Percentiles rank a stretch among this genome's conserved stretches.
Evolutionary conservation across 163 green algal genomes (phyloP).

Genomic region (Scenedesmus sp.): DNA sequence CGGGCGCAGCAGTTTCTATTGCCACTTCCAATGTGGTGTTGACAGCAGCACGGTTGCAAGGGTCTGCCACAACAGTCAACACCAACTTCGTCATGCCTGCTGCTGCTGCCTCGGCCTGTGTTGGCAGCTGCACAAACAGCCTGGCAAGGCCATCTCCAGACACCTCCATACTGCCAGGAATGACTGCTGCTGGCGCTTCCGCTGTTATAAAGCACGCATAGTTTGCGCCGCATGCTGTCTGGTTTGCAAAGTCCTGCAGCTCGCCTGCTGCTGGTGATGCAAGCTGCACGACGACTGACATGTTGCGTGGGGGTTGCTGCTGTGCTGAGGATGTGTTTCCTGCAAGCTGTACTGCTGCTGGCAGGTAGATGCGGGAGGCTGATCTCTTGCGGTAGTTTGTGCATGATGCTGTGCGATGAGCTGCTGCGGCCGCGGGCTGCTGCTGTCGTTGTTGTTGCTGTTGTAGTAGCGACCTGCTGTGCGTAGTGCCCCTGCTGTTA

Average conservation of each 20-base stretch:
- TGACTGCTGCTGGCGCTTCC: constrained; percentile 7
- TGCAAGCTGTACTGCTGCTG: constrained; percentile 7
- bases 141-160: not conserved
- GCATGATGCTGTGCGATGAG: not conserved
- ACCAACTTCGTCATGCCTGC: not conserved
- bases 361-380: constrained; percentile 9
- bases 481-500: not conserved
- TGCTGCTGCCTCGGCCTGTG: not conserved
- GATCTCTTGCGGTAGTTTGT: not conserved
- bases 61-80: constrained; percentile 10
- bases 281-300: constrained; percentile 7
- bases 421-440: not conserved
- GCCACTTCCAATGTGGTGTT: not conserved
- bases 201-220: constrained; percentile 5
- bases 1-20: not conserved
- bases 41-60: not conserved
- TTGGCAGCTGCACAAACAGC: constrained; percentile 1
- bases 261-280: not conserved
- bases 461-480: not conserved
- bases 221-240: constrained; percentile 6
- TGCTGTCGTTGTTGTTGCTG: not conserved
- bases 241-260: not conserved
- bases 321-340: not conserved
- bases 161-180: not conserved
- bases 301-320: not conserved